A percentile compares a stretch with the other conserved stretches of the same genome.
These are phyloP conservation scores for Metarhizium anisopliae DNA, from an alignment of 2,329 filamentous ascomycete genomes.

Conservation along the genomic window DNA sequence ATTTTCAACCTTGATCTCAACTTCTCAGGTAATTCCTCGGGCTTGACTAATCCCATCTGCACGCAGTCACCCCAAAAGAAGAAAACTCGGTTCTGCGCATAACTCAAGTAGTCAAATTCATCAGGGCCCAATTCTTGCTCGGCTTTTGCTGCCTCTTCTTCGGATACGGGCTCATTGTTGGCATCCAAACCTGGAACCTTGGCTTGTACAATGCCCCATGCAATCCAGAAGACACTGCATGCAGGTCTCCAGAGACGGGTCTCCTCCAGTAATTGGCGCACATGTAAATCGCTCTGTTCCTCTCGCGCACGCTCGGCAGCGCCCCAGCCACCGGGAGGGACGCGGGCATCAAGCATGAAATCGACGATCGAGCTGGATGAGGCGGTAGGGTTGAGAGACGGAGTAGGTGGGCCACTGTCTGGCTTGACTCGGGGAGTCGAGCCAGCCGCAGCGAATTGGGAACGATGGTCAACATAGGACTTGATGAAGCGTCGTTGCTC, in stretches of 20 bases:
- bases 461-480: conserved; percentile 77
- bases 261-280: conserved; percentile 67
- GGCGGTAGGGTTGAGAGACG: conserved; percentile 25
- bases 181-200: conserved; percentile 65
- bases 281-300: conserved; percentile 55
- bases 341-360: conserved; percentile 76
- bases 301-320: conserved; percentile 50
- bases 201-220: conserved; percentile 95
- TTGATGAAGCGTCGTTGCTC: conserved; percentile 80
- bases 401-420: conserved; percentile 29
- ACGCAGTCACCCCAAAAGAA: conserved; percentile 95
- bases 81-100: conserved; percentile 81
- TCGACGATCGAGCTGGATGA: conserved; percentile 47
- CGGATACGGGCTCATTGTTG: conserved; percentile 26
- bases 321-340: conserved; percentile 43
- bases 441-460: conserved; percentile 49
- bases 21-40: conserved; percentile 67
- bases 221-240: conserved; percentile 85
- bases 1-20: conserved; percentile 58
- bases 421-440: conserved; percentile 42
- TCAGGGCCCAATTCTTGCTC: conserved; percentile 52
- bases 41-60: conserved; percentile 61
- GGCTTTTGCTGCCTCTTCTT: conserved; percentile 22
- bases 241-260: conserved; percentile 77
- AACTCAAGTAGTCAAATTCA: conserved; percentile 88